Evolutionary conservation across 2,329 filamentous ascomycete genomes (phyloP).

Genomic region (Sphaerulina musiva): DNA sequence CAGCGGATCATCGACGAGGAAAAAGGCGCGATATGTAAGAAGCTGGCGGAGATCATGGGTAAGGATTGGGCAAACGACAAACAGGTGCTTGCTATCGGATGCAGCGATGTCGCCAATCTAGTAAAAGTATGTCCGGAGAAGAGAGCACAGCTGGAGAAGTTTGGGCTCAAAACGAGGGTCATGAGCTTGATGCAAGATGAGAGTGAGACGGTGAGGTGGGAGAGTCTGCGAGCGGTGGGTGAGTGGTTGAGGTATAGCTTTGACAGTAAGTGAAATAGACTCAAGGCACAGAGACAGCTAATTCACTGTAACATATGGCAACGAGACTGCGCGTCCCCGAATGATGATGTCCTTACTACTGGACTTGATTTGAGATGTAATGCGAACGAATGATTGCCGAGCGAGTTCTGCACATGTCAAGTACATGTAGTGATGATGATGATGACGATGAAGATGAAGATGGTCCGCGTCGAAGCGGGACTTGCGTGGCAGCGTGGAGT

Average conservation of each 20-base stretch:
- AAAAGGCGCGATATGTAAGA: slow-evolving; percentile 69
- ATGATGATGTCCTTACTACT: too few species aligned
- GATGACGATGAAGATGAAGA: not conserved
- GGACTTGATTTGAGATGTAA: too few species aligned
- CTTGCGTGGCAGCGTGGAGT: not conserved
- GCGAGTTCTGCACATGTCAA: not conserved
- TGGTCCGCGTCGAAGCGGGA: not conserved
- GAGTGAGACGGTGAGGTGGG: slow-evolving; percentile 86
- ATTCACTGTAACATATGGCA: not conserved
- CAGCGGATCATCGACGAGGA: slow-evolving; percentile 77
- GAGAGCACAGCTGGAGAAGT: slow-evolving; percentile 69
- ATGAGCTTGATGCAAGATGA: slow-evolving; percentile 91
- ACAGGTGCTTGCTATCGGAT: slow-evolving; percentile 81
- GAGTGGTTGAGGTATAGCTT: slow-evolving; percentile 70
- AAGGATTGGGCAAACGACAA: slow-evolving; percentile 80
- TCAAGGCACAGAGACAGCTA: not conserved
- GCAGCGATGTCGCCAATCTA: slow-evolving; percentile 82
- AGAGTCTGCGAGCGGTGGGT: slow-evolving; percentile 77
- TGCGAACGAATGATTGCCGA: too few species aligned
- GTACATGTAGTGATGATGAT: not conserved
- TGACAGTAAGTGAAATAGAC: slow-evolving; percentile 34
- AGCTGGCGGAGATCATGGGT: slow-evolving; percentile 77
- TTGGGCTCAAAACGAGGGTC: slow-evolving; percentile 76
- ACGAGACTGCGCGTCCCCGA: not conserved
- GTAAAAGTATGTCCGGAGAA: slow-evolving; percentile 87